phyloP scores from a whole-genome alignment of 139 green algal genomes.

The Chlamydomonas incerta region DNA sequence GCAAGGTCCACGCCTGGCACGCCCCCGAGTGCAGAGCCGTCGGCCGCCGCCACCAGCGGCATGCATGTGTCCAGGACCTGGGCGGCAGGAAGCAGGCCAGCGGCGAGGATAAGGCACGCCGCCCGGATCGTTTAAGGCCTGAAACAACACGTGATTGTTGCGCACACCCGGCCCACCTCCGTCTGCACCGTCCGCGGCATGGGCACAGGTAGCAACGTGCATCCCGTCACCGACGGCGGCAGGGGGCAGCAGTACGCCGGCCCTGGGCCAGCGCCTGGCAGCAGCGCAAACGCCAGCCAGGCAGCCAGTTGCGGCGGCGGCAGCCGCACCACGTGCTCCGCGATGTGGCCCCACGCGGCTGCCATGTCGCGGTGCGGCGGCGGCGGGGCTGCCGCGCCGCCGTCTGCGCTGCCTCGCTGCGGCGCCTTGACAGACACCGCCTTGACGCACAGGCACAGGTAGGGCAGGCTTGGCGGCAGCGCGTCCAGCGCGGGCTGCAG shows the following conservation, averaged over 20 bases:
- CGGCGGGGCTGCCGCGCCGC: neutral
- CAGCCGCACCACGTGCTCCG: slow-evolving; percentile 3
- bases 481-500: slow-evolving; percentile 4
- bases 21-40: neutral
- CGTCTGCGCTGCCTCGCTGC: neutral
- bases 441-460: slow-evolving; percentile 36
- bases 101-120: neutral
- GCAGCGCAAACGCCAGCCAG: slow-evolving; percentile 21
- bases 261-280: neutral
- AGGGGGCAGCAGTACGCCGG: neutral
- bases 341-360: slow-evolving; percentile 23
- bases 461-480: slow-evolving; percentile 15
- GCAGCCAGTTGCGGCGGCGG: neutral
- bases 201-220: neutral
- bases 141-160: too few relatives aligned
- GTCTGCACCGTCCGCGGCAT: neutral
- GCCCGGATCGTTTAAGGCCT: too few relatives aligned
- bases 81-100: neutral
- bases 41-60: neutral
- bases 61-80: slow-evolving; percentile 29
- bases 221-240: neutral
- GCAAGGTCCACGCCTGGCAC: neutral
- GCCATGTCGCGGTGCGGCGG: slow-evolving; percentile 19
- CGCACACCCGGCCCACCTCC: neutral
- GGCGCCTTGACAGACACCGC: neutral